phyloP scores from a whole-genome alignment of 2,329 filamentous ascomycete species.

The Graphium sp. region DNA sequence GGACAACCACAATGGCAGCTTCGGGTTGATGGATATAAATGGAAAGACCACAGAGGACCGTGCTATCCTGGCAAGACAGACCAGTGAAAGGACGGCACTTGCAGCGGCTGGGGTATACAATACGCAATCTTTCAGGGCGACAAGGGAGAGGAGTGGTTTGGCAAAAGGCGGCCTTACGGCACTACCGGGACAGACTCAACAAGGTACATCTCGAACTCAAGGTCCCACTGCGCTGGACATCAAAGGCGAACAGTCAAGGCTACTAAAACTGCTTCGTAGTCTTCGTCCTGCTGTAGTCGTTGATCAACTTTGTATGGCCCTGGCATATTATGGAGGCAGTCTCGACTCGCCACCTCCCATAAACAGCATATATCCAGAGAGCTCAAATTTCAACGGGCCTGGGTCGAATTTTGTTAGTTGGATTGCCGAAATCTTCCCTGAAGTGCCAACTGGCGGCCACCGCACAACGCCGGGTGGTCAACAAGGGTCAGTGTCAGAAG shows the following conservation, averaged over 20 bases:
- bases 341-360: conserved; percentile 34
- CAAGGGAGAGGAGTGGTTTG: too few species aligned
- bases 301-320: conserved; percentile 43
- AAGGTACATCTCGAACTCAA: too few species aligned
- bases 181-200: too few species aligned
- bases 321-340: conserved; percentile 47
- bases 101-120: too few species aligned
- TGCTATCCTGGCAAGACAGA: too few species aligned
- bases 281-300: conserved; percentile 39
- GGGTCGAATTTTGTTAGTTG: conserved; percentile 43
- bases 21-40: conserved; percentile 46
- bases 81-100: too few species aligned
- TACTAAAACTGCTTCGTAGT: conserved; percentile 37
- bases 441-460: too few species aligned
- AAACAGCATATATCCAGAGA: conserved; percentile 35
- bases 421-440: conserved; percentile 47
- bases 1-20: conserved; percentile 39
- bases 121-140: too few species aligned
- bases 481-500: too few species aligned
- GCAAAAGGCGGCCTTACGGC: too few species aligned
- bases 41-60: too few species aligned
- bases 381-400: conserved; percentile 35
- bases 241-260: conserved; percentile 41
- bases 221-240: conserved; percentile 29
- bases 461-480: too few species aligned